phyloP scores from a whole-genome alignment of 805 yeast species.

The Saturnispora hagleri region DNA sequence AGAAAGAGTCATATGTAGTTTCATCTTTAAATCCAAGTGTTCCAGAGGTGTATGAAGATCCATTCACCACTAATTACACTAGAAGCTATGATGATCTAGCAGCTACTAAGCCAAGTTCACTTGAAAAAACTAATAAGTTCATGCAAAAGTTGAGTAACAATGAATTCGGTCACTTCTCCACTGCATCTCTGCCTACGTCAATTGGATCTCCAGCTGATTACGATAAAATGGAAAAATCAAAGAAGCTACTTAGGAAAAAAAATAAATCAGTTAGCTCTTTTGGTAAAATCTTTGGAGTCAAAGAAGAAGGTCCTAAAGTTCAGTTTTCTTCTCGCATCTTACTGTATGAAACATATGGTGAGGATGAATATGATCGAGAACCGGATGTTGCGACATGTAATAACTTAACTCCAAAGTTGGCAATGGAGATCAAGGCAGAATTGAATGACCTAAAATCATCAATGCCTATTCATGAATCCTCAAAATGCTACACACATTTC shows the following conservation, averaged over 20 bases:
- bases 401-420: constrained; percentile 76
- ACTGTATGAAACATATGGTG: constrained; percentile 75
- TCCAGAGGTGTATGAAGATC: constrained; percentile 1
- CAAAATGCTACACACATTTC: constrained; percentile 77
- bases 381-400: constrained; percentile 93
- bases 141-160: constrained; percentile 6
- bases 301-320: constrained; percentile 18
- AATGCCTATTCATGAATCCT: constrained; percentile 77
- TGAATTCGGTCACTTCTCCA: constrained; percentile 8
- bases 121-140: constrained; percentile 8
- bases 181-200: constrained; percentile 9
- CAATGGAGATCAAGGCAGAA: constrained; percentile 80
- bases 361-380: constrained; percentile 81
- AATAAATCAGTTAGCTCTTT: constrained; percentile 17
- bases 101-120: not conserved
- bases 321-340: constrained; percentile 75
- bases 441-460: constrained; percentile 66
- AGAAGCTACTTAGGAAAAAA: constrained; percentile 13
- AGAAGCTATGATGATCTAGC: constrained; percentile 10
- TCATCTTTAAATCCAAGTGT: too few species aligned
- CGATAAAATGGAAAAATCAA: constrained; percentile 5
- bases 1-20: not conserved
- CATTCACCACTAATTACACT: constrained; percentile 10
- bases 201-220: not conserved
- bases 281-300: constrained; percentile 11